Evolutionary conservation across 495 filamentous ascomycete genomes (phyloP), one percentile per base, ranked within the genome.

Genomic region (Penicillium soppii): DNA sequence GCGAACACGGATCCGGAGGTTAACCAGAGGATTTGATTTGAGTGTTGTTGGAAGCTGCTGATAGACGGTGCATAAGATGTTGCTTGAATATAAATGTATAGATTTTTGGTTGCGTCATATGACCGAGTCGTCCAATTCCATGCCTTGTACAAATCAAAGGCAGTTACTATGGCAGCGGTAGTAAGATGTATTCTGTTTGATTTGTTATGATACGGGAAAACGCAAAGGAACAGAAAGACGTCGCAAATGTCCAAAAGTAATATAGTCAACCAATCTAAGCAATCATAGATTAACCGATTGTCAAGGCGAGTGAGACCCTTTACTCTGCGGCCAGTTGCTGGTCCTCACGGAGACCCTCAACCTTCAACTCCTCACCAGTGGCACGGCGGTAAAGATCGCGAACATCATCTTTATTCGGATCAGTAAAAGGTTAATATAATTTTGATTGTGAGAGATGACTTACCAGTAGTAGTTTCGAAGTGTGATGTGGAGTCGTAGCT

Each of bases 401-500:
- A 56, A 99, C 91, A 70, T 99, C 91, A 68, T 96, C 95, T 77
- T 21, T 1, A 7, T 36, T n/a, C n/a, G 15, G 6, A 32, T 58
- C 30, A 63, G 53, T 15, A n/a, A 51, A 41, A 7, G 2, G 26
- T 5, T 6, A 15, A 19, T 43, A 26, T 0, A 29, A 5, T 20
- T 36, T 2, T 10, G 3, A 36, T 21, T 7, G 22, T 7, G 26
- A 21, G 19, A 37, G 3, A 37, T 19, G 22, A 47, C 69, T 62
- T 77, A 84, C 84, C 77, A 41, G 87, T 90, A 20, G 85, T 88
- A 10, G 90, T 95, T 81, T 99, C 94, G 61, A 99, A 99, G 77
- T 99, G 94, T 59, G 88, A 94, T 53, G 89, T 95, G 26, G 94
- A 87, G 66, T 99, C 94, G 70, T 99, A 99, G 77, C 91, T 96